Conservation (phyloP, 148 eudicot species). For the Chenopodium berlandieri region DNA sequence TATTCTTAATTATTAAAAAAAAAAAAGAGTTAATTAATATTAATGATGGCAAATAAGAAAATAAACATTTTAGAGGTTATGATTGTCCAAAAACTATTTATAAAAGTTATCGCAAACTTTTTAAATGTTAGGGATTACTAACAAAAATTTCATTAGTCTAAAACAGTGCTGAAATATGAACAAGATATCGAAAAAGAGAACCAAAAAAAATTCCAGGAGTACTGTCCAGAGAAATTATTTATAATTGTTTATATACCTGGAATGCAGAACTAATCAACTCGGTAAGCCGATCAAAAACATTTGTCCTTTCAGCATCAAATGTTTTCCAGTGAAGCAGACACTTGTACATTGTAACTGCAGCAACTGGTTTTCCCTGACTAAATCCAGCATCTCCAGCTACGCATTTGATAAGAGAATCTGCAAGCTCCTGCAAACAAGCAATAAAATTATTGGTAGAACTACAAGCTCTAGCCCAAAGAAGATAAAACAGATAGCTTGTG, state of each 20-base stretch:
- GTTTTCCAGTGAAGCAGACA: conserved; percentile 90
- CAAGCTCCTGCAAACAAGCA: conserved; percentile 55
- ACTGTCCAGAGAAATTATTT: neutral
- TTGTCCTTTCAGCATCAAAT: conserved; percentile 80
- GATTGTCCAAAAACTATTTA: too few species aligned
- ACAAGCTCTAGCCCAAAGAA: neutral
- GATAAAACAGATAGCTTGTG: neutral
- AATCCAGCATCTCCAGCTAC: conserved; percentile 72
- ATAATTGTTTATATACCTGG: conserved; percentile 49
- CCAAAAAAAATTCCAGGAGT: neutral
- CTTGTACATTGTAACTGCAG: conserved; percentile 81
- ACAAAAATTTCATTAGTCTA: neutral
- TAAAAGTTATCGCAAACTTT: too few species aligned
- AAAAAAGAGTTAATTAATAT: too few species aligned
- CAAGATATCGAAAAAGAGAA: neutral
- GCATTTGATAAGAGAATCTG: conserved; percentile 59
- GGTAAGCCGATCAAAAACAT: conserved; percentile 88
- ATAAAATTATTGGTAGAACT: neutral
- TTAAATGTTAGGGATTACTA: too few species aligned
- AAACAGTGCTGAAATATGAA: neutral
- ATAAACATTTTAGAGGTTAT: too few species aligned
- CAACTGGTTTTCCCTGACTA: conserved; percentile 86
- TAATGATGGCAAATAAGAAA: too few species aligned
- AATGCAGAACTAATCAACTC: conserved; percentile 73
- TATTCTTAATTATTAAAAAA: too few species aligned